Evolutionary conservation across 2,329 filamentous ascomycete species (phyloP).

Genomic region (Stachybotrys elegans): DNA sequence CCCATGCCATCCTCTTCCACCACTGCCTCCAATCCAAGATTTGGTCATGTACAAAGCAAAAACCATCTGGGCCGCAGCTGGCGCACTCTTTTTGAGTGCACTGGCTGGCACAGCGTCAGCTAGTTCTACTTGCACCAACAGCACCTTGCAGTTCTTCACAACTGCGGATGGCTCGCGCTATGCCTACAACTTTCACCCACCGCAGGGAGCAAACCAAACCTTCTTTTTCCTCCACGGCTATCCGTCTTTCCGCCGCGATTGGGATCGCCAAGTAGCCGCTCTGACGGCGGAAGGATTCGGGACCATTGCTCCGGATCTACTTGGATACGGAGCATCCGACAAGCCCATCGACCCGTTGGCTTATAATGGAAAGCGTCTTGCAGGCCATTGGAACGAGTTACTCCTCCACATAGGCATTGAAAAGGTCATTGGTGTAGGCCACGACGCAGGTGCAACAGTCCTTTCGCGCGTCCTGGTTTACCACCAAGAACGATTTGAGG

Average conservation of each 20-base stretch:
- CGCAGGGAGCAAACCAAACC: slow-evolving; percentile 3
- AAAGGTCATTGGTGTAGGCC: slow-evolving; percentile 10
- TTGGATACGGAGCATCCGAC: slow-evolving; percentile 15
- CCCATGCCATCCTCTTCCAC: too few relatives aligned
- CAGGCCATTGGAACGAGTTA: slow-evolving; percentile 9
- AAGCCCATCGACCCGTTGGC: slow-evolving; percentile 7
- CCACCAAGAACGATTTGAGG: slow-evolving; percentile 6
- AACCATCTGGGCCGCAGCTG: too few relatives aligned
- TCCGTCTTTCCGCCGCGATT: slow-evolving; percentile 13
- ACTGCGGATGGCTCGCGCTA: neutral
- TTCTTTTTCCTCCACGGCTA: slow-evolving; percentile 15
- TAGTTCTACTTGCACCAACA: neutral
- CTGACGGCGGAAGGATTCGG: slow-evolving; percentile 12
- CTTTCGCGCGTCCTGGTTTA: slow-evolving; percentile 10
- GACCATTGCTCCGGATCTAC: slow-evolving; percentile 12
- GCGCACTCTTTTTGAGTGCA: too few relatives aligned
- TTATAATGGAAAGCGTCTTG: slow-evolving; percentile 10
- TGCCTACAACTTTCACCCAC: slow-evolving; percentile 8
- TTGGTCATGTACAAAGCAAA: too few relatives aligned
- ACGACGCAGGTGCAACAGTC: slow-evolving; percentile 13
- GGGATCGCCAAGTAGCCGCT: slow-evolving; percentile 10
- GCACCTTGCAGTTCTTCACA: neutral
- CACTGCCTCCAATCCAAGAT: too few relatives aligned
- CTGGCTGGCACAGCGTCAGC: too few relatives aligned
- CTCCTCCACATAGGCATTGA: slow-evolving; percentile 9